phyloP scores from a whole-genome alignment of 129 eudicot genomes.

The Mikania micrantha region DNA sequence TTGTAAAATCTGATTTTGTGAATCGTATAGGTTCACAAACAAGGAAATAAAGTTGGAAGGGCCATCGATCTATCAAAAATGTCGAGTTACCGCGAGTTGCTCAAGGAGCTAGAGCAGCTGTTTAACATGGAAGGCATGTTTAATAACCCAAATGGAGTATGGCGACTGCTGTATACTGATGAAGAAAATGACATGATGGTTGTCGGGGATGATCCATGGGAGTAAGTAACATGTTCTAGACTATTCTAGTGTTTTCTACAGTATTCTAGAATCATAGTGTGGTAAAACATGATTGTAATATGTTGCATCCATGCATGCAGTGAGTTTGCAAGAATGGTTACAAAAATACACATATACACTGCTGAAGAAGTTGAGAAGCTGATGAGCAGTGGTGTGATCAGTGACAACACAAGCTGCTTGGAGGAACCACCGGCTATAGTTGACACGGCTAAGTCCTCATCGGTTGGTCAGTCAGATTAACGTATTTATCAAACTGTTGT shows the following conservation, averaged over 20 bases:
- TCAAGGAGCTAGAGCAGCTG: slow-evolving; percentile 63
- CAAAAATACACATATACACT: slow-evolving; percentile 80
- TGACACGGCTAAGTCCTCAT: slow-evolving; percentile 71
- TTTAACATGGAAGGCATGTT: slow-evolving; percentile 82
- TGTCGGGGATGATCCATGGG: slow-evolving; percentile 92
- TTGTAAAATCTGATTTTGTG: neutral
- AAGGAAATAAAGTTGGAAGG: slow-evolving; percentile 94
- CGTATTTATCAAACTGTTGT: slow-evolving; percentile 2
- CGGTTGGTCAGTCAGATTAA: slow-evolving; percentile 49
- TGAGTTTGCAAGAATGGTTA: slow-evolving; percentile 67
- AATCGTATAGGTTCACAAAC: slow-evolving; percentile 79
- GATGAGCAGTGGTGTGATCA: slow-evolving; percentile 56
- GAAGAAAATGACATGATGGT: slow-evolving; percentile 97
- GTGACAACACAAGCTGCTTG: slow-evolving; percentile 85
- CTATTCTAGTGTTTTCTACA: neutral
- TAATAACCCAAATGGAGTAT: slow-evolving; percentile 51
- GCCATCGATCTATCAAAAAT: slow-evolving; percentile 78
- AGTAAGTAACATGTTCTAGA: slow-evolving; percentile 38
- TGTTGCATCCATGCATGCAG: slow-evolving; percentile 47
- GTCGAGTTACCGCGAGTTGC: slow-evolving; percentile 59
- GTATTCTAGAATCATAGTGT: neutral
- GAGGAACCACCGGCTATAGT: slow-evolving; percentile 69
- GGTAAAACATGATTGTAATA: slow-evolving; percentile 4
- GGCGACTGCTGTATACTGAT: slow-evolving; percentile 81
- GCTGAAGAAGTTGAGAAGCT: slow-evolving; percentile 92